These are phyloP conservation scores for Metschnikowia shivogae DNA, from an alignment of 805 yeast species.

Conservation along the genomic window DNA sequence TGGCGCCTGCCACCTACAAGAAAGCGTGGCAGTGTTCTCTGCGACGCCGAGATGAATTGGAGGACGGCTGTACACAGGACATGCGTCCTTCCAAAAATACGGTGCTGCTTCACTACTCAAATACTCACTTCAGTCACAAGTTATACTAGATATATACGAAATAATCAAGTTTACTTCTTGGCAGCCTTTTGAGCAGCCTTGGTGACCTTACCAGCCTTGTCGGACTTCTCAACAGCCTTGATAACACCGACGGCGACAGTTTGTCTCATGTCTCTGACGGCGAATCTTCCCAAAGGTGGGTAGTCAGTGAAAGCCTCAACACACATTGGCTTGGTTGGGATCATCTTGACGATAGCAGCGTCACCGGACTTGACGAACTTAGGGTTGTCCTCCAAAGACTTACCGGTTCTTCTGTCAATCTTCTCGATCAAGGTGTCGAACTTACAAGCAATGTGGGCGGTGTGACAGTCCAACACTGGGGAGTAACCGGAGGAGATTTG, in stretches of 20 bases:
- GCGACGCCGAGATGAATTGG: no score
- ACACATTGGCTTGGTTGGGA: conserved; percentile 43
- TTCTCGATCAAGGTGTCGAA: conserved; percentile 74
- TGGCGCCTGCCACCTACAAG: no score
- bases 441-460: conserved; percentile 89
- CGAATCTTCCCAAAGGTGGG: conserved; percentile 46
- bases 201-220: conserved; percentile 91
- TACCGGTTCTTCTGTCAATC: conserved; percentile 73
- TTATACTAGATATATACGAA: conserved; percentile 8
- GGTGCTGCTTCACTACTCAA: no score
- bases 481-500: conserved; percentile 88
- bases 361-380: conserved; percentile 37
- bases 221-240: conserved; percentile 88
- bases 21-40: no score
- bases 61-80: no score
- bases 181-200: conserved; percentile 78
- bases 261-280: conserved; percentile 99
- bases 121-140: conserved; percentile 5
- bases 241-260: conserved; percentile 99
- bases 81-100: no score
- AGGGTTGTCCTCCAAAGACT: conserved; percentile 13
- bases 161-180: conserved; percentile 50
- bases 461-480: conserved; percentile 90
- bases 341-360: conserved; percentile 40
- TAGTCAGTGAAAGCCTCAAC: conserved; percentile 43